phyloP scores from a whole-genome alignment of 306 rosid species.

The Begonia peltatifolia region DNA sequence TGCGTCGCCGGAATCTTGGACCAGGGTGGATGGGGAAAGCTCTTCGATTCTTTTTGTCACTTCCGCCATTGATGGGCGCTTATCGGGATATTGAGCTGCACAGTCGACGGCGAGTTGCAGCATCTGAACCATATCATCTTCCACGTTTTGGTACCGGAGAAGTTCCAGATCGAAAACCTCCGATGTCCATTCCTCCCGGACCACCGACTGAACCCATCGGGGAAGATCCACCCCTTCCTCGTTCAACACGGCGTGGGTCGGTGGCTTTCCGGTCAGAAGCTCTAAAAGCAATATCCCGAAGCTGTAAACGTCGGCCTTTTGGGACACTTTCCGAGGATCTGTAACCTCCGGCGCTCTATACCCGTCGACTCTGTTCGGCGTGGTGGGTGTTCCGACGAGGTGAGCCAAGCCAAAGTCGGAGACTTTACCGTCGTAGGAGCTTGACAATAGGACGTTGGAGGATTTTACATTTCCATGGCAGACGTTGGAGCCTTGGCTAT shows the following conservation, averaged over 20 bases:
- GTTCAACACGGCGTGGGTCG: constrained; percentile 27
- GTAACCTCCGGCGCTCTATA: constrained; percentile 44
- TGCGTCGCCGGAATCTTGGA: too few relatives aligned
- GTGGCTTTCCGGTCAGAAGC: constrained; percentile 40
- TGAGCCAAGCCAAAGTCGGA: constrained; percentile 40
- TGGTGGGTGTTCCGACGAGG: constrained; percentile 36
- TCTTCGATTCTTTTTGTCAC: constrained; percentile 30
- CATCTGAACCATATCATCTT: constrained; percentile 40
- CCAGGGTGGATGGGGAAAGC: constrained; percentile 17
- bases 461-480: constrained; percentile 42
- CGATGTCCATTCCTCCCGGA: constrained; percentile 35
- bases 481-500: constrained; percentile 26
- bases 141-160: constrained; percentile 33
- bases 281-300: constrained; percentile 37
- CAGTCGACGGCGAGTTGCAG: constrained; percentile 43
- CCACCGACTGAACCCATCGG: constrained; percentile 42
- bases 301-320: constrained; percentile 43
- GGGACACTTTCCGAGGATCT: constrained; percentile 39
- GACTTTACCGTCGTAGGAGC: constrained; percentile 28
- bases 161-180: constrained; percentile 44
- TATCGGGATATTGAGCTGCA: constrained; percentile 35
- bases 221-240: constrained; percentile 49
- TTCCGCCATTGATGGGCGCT: constrained; percentile 29
- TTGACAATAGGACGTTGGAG: constrained; percentile 34
- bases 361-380: constrained; percentile 33